Evolutionary conservation across 257 asterid species (phyloP).

Genomic region (Ophiorrhiza pumila): DNA sequence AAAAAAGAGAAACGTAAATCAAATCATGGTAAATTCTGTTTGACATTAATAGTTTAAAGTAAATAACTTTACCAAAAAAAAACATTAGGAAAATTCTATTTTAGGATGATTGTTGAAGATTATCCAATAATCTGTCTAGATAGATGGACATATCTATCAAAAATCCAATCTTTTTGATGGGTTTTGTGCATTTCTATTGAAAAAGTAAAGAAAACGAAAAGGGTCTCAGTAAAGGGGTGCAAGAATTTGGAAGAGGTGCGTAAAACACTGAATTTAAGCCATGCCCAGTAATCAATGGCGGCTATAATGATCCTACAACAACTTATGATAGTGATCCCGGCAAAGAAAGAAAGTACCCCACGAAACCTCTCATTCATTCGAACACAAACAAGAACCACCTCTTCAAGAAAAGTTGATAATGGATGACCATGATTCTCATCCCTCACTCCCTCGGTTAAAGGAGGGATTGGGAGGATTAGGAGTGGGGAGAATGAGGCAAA

Average conservation of each 20-base stretch:
- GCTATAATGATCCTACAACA: neutral
- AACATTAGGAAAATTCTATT: neutral
- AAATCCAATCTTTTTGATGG: neutral
- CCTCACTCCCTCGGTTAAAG: neutral
- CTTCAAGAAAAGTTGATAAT: neutral
- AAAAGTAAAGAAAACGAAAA: neutral
- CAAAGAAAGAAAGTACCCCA: neutral
- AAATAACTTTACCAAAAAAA: neutral
- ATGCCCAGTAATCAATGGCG: slow-evolving; percentile 13
- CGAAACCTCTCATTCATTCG: neutral
- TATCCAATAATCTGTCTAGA: neutral
- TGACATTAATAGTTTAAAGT: neutral
- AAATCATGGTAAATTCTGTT: neutral
- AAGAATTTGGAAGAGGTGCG: neutral
- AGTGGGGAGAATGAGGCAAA: neutral
- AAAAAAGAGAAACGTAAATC: neutral
- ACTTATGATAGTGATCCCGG: neutral
- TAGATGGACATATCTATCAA: neutral
- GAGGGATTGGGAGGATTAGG: neutral
- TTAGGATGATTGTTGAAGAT: neutral
- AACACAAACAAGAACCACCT: neutral
- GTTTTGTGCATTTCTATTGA: neutral
- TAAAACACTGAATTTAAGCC: neutral
- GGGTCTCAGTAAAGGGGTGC: neutral
- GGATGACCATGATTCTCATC: neutral